Evolutionary conservation across 768 basidiomycete genomes (phyloP), one percentile per base, ranked within the genome.

Genomic region (Boletus vermiculosoides): DNA sequence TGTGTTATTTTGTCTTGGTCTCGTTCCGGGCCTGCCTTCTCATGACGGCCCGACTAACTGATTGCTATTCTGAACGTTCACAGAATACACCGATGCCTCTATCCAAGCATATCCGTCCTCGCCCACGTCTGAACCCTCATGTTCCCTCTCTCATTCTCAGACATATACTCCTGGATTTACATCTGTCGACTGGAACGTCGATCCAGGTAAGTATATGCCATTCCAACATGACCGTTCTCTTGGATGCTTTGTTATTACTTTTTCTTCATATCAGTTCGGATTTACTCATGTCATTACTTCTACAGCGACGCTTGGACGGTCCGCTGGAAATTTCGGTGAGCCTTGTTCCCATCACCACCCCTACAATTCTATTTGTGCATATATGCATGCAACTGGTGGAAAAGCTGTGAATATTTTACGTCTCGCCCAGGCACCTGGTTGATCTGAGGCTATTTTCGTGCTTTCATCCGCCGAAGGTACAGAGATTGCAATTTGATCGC

Each of bases 61-160:
- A 53, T n/a, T 4, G 4, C 22, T 11, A 5, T 34, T 48, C 42
- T 16, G 28, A 46, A 48, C 39, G 7, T 54, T 13, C 34, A 40
- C 52, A 70, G 68, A 53, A 31, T 57, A 57, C 20, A 46, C 44
- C 15, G 56, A 60, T 12, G 48, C 22, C 2, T 64, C 61, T 15
- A 57, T 50, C 15, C 66, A 66, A 50, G 56, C 57, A 23, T 54
- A n/a, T 36, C 22, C 23, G 13, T 36, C 56, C 34, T 45, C 47
- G 9, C 16, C 49, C 23, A 5, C 34, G 0, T 45, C 40, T 30
- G 41, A 45, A 20, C 6, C 37, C 4, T 50, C 54, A 7, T 52
- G 36, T 47, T 16, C 36, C 13, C 12, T 50, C 11, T 33, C 37
- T 3, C 1, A n/a, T n/a, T 28, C 55, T 46, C 39, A 33, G 39